Evolutionary conservation across 306 rosid species (phyloP), one percentile per base, ranked within the genome.

Genomic region (Calophaca sinica): DNA sequence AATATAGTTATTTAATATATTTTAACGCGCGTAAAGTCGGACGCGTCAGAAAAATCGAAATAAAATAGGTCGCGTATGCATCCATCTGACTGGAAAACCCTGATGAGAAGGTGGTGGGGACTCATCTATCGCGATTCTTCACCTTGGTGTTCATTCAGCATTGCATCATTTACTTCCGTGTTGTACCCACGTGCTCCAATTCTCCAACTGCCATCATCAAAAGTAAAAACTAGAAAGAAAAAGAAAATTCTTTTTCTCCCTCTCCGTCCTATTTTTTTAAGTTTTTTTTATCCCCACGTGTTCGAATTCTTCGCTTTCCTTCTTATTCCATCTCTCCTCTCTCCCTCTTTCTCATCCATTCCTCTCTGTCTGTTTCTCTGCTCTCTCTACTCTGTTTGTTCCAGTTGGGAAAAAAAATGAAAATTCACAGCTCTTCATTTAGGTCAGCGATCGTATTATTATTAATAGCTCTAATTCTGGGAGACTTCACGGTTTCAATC

Each of bases 161-260:
- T n/a, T n/a, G n/a, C n/a, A n/a, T n/a, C n/a, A 20, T 61, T 70
- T 26, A 52, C 68, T 13, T 51, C 46, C 50, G 9, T 44, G 8
- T 62, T 50, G 20, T 14, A n/a, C 62, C 70, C 83, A 84, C 88
- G 88, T 84, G 88, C 68, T 78, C 2, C 20, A 77, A 73, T 84
- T 68, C 31, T 12, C 6, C 44, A 68, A 42, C 70, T 2, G 55
- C 58, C 9, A 48, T 64, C 28, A 14, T 39, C 13, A 4, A 15
- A 28, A 28, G 4, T 39, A 0, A 7, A 61, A 31, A 31, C 11
- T 7, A 57, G 1, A 50, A 58, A 48, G 3, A 4, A 32, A 59
- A 50, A 26, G 11, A 36, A 9, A 62, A 52, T 38, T 4, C 36
- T 7, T 2, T 62, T 3, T 39, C 41, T 81, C 53, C 36, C 38